Percentiles rank a stretch among this genome's conserved stretches.
Evolutionary conservation across 73 alveolate species (phyloP).

Genomic region (Tetrahymena elliotti): DNA sequence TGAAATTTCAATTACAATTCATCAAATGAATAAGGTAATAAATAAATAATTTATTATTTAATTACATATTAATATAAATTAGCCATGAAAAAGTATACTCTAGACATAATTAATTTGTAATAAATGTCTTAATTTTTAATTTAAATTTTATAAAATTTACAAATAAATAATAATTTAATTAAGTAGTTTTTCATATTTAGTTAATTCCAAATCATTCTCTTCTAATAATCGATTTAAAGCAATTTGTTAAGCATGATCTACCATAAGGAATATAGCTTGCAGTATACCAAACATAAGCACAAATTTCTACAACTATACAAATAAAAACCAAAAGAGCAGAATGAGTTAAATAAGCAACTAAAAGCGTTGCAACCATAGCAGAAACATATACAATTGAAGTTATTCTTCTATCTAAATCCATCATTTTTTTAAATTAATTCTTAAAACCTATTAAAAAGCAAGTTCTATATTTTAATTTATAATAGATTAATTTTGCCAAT

Average conservation of each 20-base stretch:
- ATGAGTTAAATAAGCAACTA: constrained; percentile 55
- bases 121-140: no score
- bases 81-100: no score
- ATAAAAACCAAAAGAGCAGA: constrained; percentile 52
- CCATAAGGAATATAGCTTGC: constrained; percentile 79
- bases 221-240: constrained; percentile 39
- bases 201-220: not conserved
- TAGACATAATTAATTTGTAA: no score
- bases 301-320: constrained; percentile 51
- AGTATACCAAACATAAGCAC: constrained; percentile 74
- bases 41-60: no score
- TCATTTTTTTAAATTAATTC: constrained; percentile 65
- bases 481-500: not conserved
- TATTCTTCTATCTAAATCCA: constrained; percentile 64
- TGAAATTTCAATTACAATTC: no score
- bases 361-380: constrained; percentile 52
- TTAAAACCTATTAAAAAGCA: constrained; percentile 69
- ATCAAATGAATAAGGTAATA: no score
- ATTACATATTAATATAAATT: no score
- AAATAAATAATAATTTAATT: not conserved
- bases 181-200: not conserved
- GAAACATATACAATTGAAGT: constrained; percentile 58
- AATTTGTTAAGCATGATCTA: constrained; percentile 58
- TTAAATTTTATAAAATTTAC: not conserved
- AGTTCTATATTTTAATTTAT: constrained; percentile 23